Conservation (phyloP, 148 eudicot genomes). For the Rhododendron ferrugineum region DNA sequence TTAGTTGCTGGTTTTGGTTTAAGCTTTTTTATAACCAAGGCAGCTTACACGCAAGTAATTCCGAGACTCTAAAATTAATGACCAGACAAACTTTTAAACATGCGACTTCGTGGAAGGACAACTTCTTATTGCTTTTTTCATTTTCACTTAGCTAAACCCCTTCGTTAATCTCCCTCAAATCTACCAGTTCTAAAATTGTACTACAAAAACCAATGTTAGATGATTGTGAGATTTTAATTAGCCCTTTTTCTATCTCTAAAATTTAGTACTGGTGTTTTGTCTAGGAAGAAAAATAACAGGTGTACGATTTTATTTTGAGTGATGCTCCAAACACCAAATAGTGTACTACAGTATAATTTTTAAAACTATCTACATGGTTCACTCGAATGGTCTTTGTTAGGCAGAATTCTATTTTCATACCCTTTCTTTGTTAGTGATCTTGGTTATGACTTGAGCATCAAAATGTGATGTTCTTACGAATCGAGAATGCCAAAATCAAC, state of each 20-base stretch:
- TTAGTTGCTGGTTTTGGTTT: no score
- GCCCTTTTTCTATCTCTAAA: neutral
- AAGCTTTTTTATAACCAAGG: no score
- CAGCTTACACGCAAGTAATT: no score
- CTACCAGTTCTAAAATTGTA: neutral
- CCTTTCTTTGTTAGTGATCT: neutral
- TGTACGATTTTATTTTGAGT: neutral
- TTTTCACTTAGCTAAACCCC: no score
- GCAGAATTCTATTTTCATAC: neutral
- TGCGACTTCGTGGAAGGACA: no score
- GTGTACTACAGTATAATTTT: neutral
- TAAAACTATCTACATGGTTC: no score
- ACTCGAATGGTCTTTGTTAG: neutral
- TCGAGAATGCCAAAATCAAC: neutral
- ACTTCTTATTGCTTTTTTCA: no score
- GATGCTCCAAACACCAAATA: neutral
- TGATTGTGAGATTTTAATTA: neutral
- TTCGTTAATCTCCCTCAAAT: neutral
- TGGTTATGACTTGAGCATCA: neutral
- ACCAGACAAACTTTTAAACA: no score
- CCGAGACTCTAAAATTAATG: no score
- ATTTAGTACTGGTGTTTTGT: neutral
- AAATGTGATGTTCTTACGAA: neutral
- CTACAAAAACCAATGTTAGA: neutral
- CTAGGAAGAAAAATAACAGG: neutral